Base-by-base conservation (phyloP, 1,284 basidiomycete genomes). In the Cutaneotrichosporon sp. region DNA sequence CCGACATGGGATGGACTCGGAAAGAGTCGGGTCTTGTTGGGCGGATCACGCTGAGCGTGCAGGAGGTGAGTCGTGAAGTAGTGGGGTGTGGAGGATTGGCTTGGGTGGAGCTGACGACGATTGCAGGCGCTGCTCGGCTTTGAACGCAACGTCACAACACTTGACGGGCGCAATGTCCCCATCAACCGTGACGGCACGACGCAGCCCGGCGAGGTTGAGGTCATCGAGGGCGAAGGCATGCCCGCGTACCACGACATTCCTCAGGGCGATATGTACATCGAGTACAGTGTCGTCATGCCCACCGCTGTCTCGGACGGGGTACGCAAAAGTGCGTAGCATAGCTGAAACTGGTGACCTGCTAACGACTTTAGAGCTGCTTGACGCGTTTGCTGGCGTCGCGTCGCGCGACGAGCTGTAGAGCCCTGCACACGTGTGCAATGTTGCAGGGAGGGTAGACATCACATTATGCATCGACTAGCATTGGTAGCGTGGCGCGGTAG, bases 191-290 rank as follows among this genome's bases (percentile, higher is more conserved):
- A 79, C 34, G 86, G 84, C 13, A 88, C 93, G 1, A 96, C 93
- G 37, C 92, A 97, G 69, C 93, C 93, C 60, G 88, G 88, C 83
- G 89, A 86, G 69, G 88, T 96, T 7, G 87, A 96, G 70, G 83
- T 81, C 12, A 80, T 97, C 46, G 81, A 85, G 60, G 88, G 82
- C 35, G 89, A 97, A 70, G 92, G 92, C 2, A 90, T 94, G 90
- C 90, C 90, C 3, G 68, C 84, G 22, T 87, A 82, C 63, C 80
- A 82, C 56, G 72, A 73, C 50, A 76, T 80, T 10, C 77, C 78
- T 3, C 80, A 85, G 59, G 93, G 93, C 23, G 85, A 93, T 71
- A 77, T 97, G 51, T 97, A 83, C 67, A 81, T 97, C 46, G 90
- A 96, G 72, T 97, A 93, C 76, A 87, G 81, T 48, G 88, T 97